Evolutionary conservation across 2,329 filamentous ascomycete genomes (phyloP).

Genomic region (Exophiala viscosa): DNA sequence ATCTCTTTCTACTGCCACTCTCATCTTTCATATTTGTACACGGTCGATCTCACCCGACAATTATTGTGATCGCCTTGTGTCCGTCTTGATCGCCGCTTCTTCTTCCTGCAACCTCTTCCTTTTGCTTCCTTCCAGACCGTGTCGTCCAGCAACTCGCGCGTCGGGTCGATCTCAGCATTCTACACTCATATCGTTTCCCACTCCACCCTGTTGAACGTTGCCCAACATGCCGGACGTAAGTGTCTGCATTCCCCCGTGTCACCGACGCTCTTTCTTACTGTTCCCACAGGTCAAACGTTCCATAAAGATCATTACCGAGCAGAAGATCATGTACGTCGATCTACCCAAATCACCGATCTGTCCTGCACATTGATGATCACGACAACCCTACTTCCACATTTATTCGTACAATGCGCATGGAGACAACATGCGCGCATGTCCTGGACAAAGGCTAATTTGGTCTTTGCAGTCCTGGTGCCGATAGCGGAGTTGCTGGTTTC

Average conservation of each 20-base stretch:
- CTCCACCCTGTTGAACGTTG: background rate
- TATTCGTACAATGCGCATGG: background rate
- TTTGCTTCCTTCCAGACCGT: background rate
- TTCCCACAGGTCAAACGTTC: constrained; percentile 66
- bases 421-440: background rate
- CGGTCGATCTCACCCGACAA: background rate
- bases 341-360: constrained; percentile 2
- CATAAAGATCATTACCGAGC: constrained; percentile 90
- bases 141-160: background rate
- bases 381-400: background rate
- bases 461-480: constrained; percentile 62
- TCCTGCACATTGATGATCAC: background rate
- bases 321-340: constrained; percentile 73
- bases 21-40: background rate
- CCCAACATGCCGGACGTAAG: constrained; percentile 26
- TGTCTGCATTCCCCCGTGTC: background rate
- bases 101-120: background rate
- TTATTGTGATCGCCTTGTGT: background rate
- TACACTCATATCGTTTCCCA: background rate
- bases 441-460: constrained; percentile 7
- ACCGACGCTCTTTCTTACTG: background rate
- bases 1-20: background rate
- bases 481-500: constrained; percentile 77
- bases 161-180: background rate
- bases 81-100: background rate